A percentile compares a stretch with the other conserved stretches of the same genome.
Conservation (phyloP, 805 yeast genomes). For the Kodamaea jinghongensis region DNA sequence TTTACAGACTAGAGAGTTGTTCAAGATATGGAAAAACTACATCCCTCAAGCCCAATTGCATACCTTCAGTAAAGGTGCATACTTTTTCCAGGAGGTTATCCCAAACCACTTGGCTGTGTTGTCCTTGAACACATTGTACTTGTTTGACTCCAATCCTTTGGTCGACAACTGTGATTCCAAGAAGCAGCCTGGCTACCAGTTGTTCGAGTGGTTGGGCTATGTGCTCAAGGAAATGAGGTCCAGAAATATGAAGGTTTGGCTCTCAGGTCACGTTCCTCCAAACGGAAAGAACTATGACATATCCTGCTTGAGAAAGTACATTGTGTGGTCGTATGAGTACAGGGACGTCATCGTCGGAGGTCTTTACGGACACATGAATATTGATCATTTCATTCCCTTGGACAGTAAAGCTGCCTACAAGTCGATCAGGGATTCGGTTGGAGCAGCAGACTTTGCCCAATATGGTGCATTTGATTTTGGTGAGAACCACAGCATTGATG, state of each 20-base stretch:
- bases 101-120: slow-evolving; percentile 76
- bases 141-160: slow-evolving; percentile 74
- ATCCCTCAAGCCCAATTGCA: slow-evolving; percentile 78
- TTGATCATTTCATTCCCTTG: slow-evolving; percentile 79
- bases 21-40: slow-evolving; percentile 67
- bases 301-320: slow-evolving; percentile 69
- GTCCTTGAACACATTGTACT: slow-evolving; percentile 74
- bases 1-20: slow-evolving; percentile 77
- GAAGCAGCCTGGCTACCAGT: slow-evolving; percentile 77
- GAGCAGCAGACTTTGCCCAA: slow-evolving; percentile 1
- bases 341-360: slow-evolving; percentile 83
- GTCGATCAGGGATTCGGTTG: slow-evolving; percentile 30
- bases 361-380: slow-evolving; percentile 84
- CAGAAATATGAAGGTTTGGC: slow-evolving; percentile 80
- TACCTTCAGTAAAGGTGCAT: slow-evolving; percentile 70
- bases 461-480: not conserved
- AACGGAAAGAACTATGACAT: slow-evolving; percentile 72
- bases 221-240: slow-evolving; percentile 69
- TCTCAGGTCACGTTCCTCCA: slow-evolving; percentile 88
- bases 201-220: slow-evolving; percentile 74
- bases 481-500: slow-evolving; percentile 3
- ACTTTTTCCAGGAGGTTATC: slow-evolving; percentile 72
- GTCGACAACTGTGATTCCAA: slow-evolving; percentile 74
- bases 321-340: slow-evolving; percentile 80
- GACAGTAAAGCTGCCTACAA: slow-evolving; percentile 69